phyloP scores from a whole-genome alignment of 306 rosid species.

The Benincasa hispida region DNA sequence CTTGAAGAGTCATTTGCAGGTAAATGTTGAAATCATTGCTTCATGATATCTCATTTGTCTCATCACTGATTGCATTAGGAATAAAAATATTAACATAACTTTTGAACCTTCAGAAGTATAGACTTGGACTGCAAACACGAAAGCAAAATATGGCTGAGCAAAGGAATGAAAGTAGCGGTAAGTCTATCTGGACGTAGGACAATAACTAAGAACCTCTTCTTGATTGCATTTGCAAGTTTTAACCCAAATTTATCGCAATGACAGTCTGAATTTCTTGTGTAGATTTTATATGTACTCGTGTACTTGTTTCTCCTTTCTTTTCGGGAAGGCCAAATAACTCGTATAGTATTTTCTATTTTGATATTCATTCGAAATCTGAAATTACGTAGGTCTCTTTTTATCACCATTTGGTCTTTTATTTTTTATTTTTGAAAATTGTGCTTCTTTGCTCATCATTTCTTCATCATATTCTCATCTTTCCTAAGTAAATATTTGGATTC shows the following conservation, averaged over 20 bases:
- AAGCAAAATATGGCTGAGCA: slow-evolving; percentile 41
- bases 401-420: no score
- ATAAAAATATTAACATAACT: background rate
- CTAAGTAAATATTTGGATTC: no score
- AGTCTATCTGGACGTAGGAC: slow-evolving; percentile 2
- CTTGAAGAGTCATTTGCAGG: slow-evolving; percentile 99
- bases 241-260: background rate
- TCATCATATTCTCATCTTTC: no score
- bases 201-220: background rate
- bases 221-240: background rate
- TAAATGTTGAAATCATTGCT: background rate
- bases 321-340: background rate
- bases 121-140: slow-evolving; percentile 62
- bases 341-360: background rate
- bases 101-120: slow-evolving; percentile 54
- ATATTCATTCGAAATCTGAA: background rate
- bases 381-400: background rate
- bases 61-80: background rate
- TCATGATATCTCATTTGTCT: background rate
- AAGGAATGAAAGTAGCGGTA: slow-evolving; percentile 42
- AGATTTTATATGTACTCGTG: background rate
- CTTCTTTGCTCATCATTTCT: no score
- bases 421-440: no score
- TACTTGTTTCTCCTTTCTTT: no score
- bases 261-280: background rate